These are phyloP conservation scores for Biscogniauxia mediterranea DNA, from an alignment of 2,329 filamentous ascomycete genomes.

Conservation along the genomic window DNA sequence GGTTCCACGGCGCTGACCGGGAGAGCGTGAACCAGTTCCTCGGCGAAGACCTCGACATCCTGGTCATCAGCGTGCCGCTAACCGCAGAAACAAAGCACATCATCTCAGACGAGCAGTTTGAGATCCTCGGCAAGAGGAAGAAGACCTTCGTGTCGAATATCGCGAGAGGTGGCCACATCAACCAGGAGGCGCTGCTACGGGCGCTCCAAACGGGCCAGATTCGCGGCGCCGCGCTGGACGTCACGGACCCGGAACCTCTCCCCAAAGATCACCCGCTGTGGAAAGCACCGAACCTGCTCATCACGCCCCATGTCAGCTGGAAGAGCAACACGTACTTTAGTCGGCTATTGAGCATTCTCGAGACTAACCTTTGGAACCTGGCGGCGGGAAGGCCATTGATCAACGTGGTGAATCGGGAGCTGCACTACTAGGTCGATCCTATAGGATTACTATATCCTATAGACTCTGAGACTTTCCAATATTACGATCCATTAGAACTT, in stretches of 20 bases:
- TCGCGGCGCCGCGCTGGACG: slow-evolving; percentile 62
- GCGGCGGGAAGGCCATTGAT: slow-evolving; percentile 23
- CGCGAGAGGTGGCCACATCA: slow-evolving; percentile 45
- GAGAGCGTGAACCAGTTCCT: slow-evolving; percentile 39
- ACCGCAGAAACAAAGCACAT: slow-evolving; percentile 36
- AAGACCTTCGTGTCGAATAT: slow-evolving; percentile 62
- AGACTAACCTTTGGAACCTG: slow-evolving; percentile 22
- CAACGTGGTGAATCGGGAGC: slow-evolving; percentile 25
- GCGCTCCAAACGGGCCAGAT: slow-evolving; percentile 41
- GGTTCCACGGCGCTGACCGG: slow-evolving; percentile 36
- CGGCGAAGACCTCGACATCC: slow-evolving; percentile 37
- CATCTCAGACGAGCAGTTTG: slow-evolving; percentile 41
- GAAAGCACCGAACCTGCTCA: slow-evolving; percentile 57
- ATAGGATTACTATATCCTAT: background rate
- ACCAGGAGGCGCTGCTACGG: slow-evolving; percentile 47
- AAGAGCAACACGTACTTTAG: slow-evolving; percentile 16
- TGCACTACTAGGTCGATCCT: slow-evolving; percentile 21
- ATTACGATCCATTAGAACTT: background rate
- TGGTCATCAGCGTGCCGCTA: slow-evolving; percentile 39
- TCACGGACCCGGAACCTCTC: slow-evolving; percentile 67
- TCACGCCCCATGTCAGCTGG: slow-evolving; percentile 37
- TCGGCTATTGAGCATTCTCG: slow-evolving; percentile 22
- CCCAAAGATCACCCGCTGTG: slow-evolving; percentile 60
- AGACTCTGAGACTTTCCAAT: background rate
- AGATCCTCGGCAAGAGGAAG: slow-evolving; percentile 31